Evolutionary conservation across 768 basidiomycete species (phyloP).

Genomic region (Phylloporus sp.): DNA sequence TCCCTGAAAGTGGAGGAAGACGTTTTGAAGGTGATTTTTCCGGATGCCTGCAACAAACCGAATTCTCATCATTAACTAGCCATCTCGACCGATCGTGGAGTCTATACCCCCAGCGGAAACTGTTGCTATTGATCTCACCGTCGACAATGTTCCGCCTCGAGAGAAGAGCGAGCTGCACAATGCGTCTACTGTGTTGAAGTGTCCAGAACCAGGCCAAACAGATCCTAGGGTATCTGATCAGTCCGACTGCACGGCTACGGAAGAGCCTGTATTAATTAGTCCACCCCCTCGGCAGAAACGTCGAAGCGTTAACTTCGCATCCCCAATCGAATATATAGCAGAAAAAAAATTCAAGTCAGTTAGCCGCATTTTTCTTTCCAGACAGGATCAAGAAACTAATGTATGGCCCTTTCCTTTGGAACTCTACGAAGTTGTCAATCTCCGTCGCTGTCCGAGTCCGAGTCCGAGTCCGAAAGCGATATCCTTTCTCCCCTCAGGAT

Average conservation of each 20-base stretch:
- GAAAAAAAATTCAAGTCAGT: conserved; percentile 10
- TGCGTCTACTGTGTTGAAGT: not conserved
- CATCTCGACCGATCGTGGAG: conserved; percentile 1
- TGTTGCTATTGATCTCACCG: conserved; percentile 45
- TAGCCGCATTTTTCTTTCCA: not conserved
- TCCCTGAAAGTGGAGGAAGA: conserved; percentile 3
- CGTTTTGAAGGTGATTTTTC: conserved; percentile 8
- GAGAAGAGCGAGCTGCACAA: not conserved
- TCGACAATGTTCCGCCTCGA: conserved; percentile 25
- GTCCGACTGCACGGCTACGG: not conserved
- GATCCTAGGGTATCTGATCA: not conserved
- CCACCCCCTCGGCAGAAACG: conserved; percentile 8
- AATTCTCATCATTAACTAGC: conserved; percentile 12
- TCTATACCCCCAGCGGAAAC: conserved; percentile 21
- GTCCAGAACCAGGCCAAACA: not conserved
- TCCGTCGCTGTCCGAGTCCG: not conserved
- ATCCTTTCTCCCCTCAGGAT: conserved; percentile 18
- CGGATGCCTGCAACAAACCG: not conserved
- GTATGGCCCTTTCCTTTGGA: not conserved
- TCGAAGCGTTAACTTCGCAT: conserved; percentile 30
- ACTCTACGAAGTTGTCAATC: not conserved
- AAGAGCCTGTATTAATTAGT: not conserved
- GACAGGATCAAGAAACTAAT: not conserved
- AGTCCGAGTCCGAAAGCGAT: conserved; percentile 8
- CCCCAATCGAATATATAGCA: conserved; percentile 19